These are phyloP conservation scores for Atkinsonella hypoxylon DNA, from an alignment of 2,329 filamentous ascomycete species.

Conservation along the genomic window DNA sequence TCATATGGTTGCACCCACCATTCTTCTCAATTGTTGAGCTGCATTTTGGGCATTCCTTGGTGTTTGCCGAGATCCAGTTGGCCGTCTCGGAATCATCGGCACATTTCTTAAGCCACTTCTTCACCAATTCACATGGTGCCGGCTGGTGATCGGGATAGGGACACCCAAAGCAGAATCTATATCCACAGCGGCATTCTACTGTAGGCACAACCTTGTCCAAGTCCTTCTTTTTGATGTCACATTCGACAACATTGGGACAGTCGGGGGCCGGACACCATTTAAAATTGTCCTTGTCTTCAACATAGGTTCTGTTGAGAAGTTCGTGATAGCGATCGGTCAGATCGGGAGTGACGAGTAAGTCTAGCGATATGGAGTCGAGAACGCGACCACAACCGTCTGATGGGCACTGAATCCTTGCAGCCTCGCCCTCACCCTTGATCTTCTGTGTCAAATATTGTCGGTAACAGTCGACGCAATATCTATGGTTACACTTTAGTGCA, in stretches of 20 bases:
- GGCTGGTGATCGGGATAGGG: conserved; percentile 84
- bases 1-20: conserved; percentile 96
- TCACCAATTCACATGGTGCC: conserved; percentile 80
- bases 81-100: conserved; percentile 97
- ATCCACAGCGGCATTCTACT: conserved; percentile 72
- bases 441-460: conserved; percentile 84
- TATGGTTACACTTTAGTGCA: conserved; percentile 87
- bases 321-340: conserved; percentile 60
- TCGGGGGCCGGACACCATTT: conserved; percentile 99
- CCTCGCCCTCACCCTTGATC: conserved; percentile 90
- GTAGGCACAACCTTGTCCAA: conserved; percentile 78
- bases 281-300: conserved; percentile 89
- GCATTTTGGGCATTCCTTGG: conserved; percentile 94
- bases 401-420: conserved; percentile 87
- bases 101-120: conserved; percentile 95
- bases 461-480: conserved; percentile 90
- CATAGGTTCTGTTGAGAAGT: conserved; percentile 84
- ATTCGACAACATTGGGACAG: conserved; percentile 87
- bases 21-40: conserved; percentile 98
- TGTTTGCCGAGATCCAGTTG: conserved; percentile 99
- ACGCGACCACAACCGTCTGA: conserved; percentile 78
- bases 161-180: conserved; percentile 93
- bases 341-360: conserved; percentile 55
- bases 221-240: conserved; percentile 76
- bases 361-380: conserved; percentile 79